A percentile compares a stretch with the other conserved stretches of the same genome.
Conservation (phyloP, 2,329 filamentous ascomycete genomes). For the Fusarium illudens region DNA sequence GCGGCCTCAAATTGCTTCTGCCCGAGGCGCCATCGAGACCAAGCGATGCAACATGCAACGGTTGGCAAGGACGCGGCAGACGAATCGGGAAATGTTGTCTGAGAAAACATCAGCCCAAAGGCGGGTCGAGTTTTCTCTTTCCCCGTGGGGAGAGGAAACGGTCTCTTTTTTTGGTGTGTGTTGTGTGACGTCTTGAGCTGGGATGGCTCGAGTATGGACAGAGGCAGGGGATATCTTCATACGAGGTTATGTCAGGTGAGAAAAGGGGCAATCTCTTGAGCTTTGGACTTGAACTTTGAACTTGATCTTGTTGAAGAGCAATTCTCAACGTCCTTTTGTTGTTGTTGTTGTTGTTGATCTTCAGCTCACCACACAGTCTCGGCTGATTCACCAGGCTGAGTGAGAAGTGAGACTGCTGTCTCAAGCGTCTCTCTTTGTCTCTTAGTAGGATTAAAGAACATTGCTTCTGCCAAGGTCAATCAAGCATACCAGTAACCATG, state of each 20-base stretch:
- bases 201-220: not conserved
- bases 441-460: no score
- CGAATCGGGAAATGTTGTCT: constrained; percentile 20
- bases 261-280: not conserved
- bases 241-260: not conserved
- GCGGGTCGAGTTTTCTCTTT: constrained; percentile 16
- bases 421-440: not conserved
- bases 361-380: not conserved
- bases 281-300: not conserved
- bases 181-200: not conserved
- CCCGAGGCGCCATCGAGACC: constrained; percentile 17
- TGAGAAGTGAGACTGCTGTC: not conserved
- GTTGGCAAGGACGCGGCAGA: constrained; percentile 16
- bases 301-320: not conserved
- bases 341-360: no score
- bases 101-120: not conserved
- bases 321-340: not conserved
- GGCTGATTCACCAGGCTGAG: not conserved
- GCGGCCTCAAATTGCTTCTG: constrained; percentile 36
- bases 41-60: constrained; percentile 29
- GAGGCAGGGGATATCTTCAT: not conserved
- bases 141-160: constrained; percentile 28
- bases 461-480: not conserved
- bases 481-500: not conserved
- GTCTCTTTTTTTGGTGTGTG: not conserved